Evolutionary conservation across 768 basidiomycete genomes (phyloP), one percentile per base, ranked within the genome.

Genomic region (Tricholomella constricta): DNA sequence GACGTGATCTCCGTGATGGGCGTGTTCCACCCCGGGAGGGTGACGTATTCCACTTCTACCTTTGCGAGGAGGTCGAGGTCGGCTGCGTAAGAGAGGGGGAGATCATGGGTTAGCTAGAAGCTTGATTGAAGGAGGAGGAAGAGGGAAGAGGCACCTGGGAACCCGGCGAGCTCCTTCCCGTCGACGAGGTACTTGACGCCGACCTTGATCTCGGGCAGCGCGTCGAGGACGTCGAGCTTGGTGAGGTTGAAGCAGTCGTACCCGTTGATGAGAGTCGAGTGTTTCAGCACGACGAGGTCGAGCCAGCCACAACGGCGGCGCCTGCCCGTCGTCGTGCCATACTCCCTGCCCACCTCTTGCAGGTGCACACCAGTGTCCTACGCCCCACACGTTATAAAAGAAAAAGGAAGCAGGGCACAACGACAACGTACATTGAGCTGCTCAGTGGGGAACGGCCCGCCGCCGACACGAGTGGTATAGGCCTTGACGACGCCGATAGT

Each of bases 381-480:
- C 37, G 37, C 9, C 44, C 41, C 37, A 17, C 27, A 27, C 17
- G 32, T n/a, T 38, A 25, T n/a, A 27, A 19, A 40, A 29, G 31
- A 9, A 34, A n/a, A 35, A 20, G 22, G 14, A 36, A 22, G 15
- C 12, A 17, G 12, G 11, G 11, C 14, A 15, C 35, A 10, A 3
- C 45, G 15, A 25, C 46, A 19, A 54, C 85, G 52, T 45, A 92
- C 89, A 70, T 94, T 89, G 51, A 97, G 80, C 68, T 94, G 91
- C 70, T 99, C 97, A 0, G 91, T 93, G 7, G 97, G 94, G 80
- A 99, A 98, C 3, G 97, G 97, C 0, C 97, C 97, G 34, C 94
- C 92, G n/a, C 97, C 97, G 20, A 99, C 97, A 23, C 97, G 84
- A 1, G 97, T 98, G 15, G 97, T 98, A 70, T 99, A 99, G 0